A percentile compares a stretch with the other conserved stretches of the same genome.
Evolutionary conservation across 495 filamentous ascomycete genomes (phyloP).

Genomic region (Rhypophila decipiens): DNA sequence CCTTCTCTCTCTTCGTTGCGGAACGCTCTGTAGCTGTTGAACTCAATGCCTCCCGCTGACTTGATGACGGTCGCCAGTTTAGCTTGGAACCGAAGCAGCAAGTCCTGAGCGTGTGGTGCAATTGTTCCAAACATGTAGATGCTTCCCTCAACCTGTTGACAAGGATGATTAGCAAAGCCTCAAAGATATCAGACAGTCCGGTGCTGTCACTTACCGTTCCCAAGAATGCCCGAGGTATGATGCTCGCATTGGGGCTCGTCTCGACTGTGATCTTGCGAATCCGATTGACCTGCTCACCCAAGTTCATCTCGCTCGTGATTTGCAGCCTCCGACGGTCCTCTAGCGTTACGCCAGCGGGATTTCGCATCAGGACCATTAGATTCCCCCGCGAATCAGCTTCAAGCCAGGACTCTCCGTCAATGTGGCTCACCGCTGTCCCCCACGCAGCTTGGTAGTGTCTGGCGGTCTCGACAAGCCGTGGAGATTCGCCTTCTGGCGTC

Average conservation of each 20-base stretch:
- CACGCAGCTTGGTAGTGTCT: slow-evolving; percentile 77
- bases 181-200: too few relatives aligned
- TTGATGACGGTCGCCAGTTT: slow-evolving; percentile 56
- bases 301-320: slow-evolving; percentile 68
- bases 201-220: slow-evolving; percentile 84
- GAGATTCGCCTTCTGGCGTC: slow-evolving; percentile 31
- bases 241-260: slow-evolving; percentile 50
- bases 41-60: slow-evolving; percentile 64
- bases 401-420: slow-evolving; percentile 66
- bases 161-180: neutral
- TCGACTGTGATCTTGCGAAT: slow-evolving; percentile 58
- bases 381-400: slow-evolving; percentile 85
- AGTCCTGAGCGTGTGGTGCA: slow-evolving; percentile 57
- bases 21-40: slow-evolving; percentile 73
- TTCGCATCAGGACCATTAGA: slow-evolving; percentile 66
- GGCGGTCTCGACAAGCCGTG: slow-evolving; percentile 61
- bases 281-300: slow-evolving; percentile 90
- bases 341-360: slow-evolving; percentile 61
- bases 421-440: slow-evolving; percentile 66
- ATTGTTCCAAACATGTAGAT: slow-evolving; percentile 87
- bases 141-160: slow-evolving; percentile 72
- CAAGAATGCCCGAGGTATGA: slow-evolving; percentile 79
- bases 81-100: slow-evolving; percentile 77
- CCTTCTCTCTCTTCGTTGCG: slow-evolving; percentile 60
- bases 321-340: slow-evolving; percentile 68